phyloP scores from a whole-genome alignment of 2,329 filamentous ascomycete genomes.

The Trichothecium sympodiale region DNA sequence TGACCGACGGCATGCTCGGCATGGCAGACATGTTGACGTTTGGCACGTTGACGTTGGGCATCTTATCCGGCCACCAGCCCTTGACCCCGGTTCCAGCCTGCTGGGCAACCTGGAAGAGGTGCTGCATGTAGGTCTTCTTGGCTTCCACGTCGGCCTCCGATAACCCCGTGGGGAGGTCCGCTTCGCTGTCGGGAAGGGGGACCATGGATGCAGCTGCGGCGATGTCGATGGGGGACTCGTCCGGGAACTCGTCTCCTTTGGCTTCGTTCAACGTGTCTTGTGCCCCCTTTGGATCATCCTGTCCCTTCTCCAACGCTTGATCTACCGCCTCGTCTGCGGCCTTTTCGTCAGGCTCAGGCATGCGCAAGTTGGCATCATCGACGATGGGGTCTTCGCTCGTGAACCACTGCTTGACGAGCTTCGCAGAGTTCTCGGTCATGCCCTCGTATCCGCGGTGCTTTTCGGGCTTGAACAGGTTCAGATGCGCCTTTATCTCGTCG shows the following conservation, averaged over 20 bases:
- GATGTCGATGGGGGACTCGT: slow-evolving; percentile 39
- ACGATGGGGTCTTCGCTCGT: slow-evolving; percentile 30
- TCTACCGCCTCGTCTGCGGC: slow-evolving; percentile 14
- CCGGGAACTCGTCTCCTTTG: slow-evolving; percentile 15
- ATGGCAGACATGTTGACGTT: slow-evolving; percentile 20
- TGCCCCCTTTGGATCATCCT: slow-evolving; percentile 8
- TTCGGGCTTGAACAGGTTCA: slow-evolving; percentile 51
- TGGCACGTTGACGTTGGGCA: slow-evolving; percentile 12
- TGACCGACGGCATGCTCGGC: slow-evolving; percentile 18
- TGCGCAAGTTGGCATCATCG: slow-evolving; percentile 35
- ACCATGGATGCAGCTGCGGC: slow-evolving; percentile 39
- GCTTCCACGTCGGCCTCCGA: slow-evolving; percentile 20
- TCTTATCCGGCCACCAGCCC: slow-evolving; percentile 33
- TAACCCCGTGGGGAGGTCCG: slow-evolving; percentile 17
- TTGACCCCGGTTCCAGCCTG: slow-evolving; percentile 34
- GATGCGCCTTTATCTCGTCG: slow-evolving; percentile 66
- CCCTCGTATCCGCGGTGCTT: slow-evolving; percentile 53
- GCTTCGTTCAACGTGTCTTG: slow-evolving; percentile 3
- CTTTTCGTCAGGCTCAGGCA: slow-evolving; percentile 18
- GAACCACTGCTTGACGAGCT: slow-evolving; percentile 48
- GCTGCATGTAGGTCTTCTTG: slow-evolving; percentile 33
- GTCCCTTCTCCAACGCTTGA: slow-evolving; percentile 8
- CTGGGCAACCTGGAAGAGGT: slow-evolving; percentile 37
- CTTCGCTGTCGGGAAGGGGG: slow-evolving; percentile 31
- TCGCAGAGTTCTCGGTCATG: slow-evolving; percentile 49